Conservation (phyloP, 805 yeast genomes). For the Kluyveromyces siamensis region DNA sequence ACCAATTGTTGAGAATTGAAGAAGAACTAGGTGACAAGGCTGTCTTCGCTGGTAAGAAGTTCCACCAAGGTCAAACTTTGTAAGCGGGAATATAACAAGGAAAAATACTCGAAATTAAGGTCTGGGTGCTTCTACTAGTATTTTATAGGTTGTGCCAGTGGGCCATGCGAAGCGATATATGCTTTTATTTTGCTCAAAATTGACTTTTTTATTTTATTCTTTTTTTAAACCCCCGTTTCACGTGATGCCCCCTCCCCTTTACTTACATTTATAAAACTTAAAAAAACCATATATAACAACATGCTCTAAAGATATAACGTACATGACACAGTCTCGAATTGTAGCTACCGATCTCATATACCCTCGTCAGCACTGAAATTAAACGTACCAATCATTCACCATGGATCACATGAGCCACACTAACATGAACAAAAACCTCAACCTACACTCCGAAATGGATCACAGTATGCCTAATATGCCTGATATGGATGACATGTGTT, state of each 20-base stretch:
- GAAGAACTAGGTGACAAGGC: constrained; percentile 98
- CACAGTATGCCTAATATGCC: constrained; percentile 14
- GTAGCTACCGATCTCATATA: too few species aligned
- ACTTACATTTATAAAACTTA: background rate
- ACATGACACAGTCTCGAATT: background rate
- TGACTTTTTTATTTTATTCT: background rate
- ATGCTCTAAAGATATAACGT: too few species aligned
- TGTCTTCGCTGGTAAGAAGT: constrained; percentile 85
- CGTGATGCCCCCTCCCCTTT: background rate
- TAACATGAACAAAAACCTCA: background rate
- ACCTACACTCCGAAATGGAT: constrained; percentile 8
- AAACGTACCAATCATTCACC: background rate
- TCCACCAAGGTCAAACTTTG: constrained; percentile 50
- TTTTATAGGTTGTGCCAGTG: too few species aligned
- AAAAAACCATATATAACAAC: too few species aligned
- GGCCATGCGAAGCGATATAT: background rate
- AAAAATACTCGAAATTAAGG: background rate
- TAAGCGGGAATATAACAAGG: constrained; percentile 11
- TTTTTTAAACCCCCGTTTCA: background rate
- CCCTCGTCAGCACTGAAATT: background rate
- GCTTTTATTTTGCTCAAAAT: background rate
- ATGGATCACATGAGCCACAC: background rate
- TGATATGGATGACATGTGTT: constrained; percentile 32
- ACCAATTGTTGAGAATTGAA: constrained; percentile 97
- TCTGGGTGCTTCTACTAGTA: too few species aligned